Percentiles rank a stretch among this genome's conserved stretches.
Evolutionary conservation across 352 stramenopile genomes (phyloP).

Genomic region (Pythium vanterpoolii): DNA sequence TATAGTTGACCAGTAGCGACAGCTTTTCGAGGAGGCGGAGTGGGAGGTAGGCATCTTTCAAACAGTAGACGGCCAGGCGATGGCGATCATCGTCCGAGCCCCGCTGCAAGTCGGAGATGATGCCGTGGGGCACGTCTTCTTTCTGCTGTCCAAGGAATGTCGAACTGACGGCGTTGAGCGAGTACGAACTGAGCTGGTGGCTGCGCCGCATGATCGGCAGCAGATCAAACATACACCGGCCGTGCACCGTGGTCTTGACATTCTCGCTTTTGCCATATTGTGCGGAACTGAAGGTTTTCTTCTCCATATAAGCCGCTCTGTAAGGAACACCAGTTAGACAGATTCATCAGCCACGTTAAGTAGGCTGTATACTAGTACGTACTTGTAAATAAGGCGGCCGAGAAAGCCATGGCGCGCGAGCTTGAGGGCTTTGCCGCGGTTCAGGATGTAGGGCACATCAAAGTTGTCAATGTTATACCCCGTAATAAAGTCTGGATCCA

Average conservation of each 20-base stretch:
- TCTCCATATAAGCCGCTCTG: conserved; percentile 87
- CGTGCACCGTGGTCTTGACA: conserved; percentile 97
- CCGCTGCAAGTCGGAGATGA: conserved; percentile 94
- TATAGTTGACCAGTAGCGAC: conserved; percentile 98
- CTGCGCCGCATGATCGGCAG: conserved; percentile 99
- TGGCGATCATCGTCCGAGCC: conserved; percentile 97
- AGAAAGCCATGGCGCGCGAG: conserved; percentile 75
- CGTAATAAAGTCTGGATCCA: conserved; percentile 98
- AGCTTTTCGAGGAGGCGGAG: conserved; percentile 98
- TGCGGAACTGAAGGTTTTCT: conserved; percentile 97
- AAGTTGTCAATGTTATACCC: conserved; percentile 99
- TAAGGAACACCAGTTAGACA: not conserved
- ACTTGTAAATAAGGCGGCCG: conserved; percentile 87
- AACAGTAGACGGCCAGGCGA: conserved; percentile 98
- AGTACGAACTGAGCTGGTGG: conserved; percentile 99
- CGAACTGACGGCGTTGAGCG: conserved; percentile 98
- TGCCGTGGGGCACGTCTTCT: conserved; percentile 99
- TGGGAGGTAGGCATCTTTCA: conserved; percentile 98
- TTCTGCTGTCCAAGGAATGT: conserved; percentile 99
- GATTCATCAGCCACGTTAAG: not conserved
- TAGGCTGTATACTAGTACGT: conserved; percentile 19
- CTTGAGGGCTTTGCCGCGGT: conserved; percentile 94
- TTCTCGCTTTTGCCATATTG: conserved; percentile 98
- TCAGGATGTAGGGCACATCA: conserved; percentile 98
- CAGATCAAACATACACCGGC: conserved; percentile 98